Base-by-base conservation (phyloP, 2,329 filamentous ascomycete species). In the Graphiopsis chlorocephala region DNA sequence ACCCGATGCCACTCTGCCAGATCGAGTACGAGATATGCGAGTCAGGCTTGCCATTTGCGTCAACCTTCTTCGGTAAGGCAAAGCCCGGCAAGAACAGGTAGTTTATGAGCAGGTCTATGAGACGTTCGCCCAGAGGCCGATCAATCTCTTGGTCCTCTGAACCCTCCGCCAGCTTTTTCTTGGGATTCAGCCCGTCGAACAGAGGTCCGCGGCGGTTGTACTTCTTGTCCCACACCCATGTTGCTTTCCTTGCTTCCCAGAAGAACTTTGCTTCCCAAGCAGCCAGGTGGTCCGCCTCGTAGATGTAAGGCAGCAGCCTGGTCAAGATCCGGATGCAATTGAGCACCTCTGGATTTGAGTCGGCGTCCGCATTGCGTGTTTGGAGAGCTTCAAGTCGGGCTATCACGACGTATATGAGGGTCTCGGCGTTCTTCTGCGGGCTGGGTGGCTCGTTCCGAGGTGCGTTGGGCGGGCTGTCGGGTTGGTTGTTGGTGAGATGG, bases 1-100 rank as follows among this genome's bases (percentile, higher is more conserved):
- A 98, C 15, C 95, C 95, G 31, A 99, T 94, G 56, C 95, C 95
- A 74, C 92, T 98, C 80, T 97, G 93, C 95, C 95, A 99, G 75
- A 99, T 98, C 62, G 92, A 90, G 78, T 95, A 97, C 8, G 90
- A 90, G 64, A 97, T 90, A 76, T 95, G 70, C 20, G 69, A 64
- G 31, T 73, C 70, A 3, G 71, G 67, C 11, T 63, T 64, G 11
- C 71, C 72, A n/a, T 72, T 58, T 2, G 66, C 68, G 48, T 71
- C 67, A n/a, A 69, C 33, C 63, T 68, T 69, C 48, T 65, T 69
- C 11, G 94, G 91, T 17, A 97, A 85, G 0, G 94, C 97, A 72
- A 99, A 90, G 63, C 93, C 91, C 10, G 90, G 89, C 76, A 92
- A 97, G 84, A 99, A 99, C 48, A 98, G 84, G 61, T 98, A 81